Evolutionary conservation across 2,329 filamentous ascomycete genomes (phyloP).

Genomic region (Aspergillus sp.): DNA sequence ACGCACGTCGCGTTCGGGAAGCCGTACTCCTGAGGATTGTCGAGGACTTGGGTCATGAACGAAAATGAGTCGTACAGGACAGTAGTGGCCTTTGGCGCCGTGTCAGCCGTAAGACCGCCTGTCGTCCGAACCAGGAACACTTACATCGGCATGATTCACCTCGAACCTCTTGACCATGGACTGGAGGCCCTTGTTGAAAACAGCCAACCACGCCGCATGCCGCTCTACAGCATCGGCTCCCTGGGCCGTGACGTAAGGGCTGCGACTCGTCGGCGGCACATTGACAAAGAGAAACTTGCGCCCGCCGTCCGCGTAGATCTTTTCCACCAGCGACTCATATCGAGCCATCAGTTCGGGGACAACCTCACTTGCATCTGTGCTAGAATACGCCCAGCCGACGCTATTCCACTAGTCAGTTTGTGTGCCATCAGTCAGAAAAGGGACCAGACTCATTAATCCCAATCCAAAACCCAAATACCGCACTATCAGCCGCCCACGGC

Average conservation of each 20-base stretch:
- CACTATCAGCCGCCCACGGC: conserved; percentile 17
- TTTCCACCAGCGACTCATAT: conserved; percentile 36
- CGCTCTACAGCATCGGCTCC: conserved; percentile 9
- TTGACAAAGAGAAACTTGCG: conserved; percentile 52
- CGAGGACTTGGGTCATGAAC: conserved; percentile 22
- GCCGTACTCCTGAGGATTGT: conserved; percentile 17
- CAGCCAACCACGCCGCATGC: conserved; percentile 15
- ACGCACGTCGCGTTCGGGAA: conserved; percentile 21
- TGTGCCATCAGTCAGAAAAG: no score
- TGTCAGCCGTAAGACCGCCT: not conserved
- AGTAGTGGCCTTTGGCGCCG: conserved; percentile 10
- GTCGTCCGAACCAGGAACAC: conserved; percentile 1
- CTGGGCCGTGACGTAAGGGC: conserved; percentile 14
- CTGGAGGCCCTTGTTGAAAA: conserved; percentile 17
- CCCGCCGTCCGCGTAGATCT: conserved; percentile 45
- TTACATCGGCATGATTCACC: conserved; percentile 12
- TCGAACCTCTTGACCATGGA: conserved; percentile 13
- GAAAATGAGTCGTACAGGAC: conserved; percentile 21
- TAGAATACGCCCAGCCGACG: conserved; percentile 22
- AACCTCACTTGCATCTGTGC: conserved; percentile 17
- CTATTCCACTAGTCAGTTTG: conserved; percentile 8
- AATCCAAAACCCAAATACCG: conserved; percentile 26
- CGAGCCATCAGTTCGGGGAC: conserved; percentile 33
- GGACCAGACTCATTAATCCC: conserved; percentile 21
- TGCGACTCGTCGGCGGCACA: conserved; percentile 42